These are phyloP conservation scores for Saccharomycopsis phalli DNA, from an alignment of 1,139 yeast species.

Conservation along the genomic window DNA sequence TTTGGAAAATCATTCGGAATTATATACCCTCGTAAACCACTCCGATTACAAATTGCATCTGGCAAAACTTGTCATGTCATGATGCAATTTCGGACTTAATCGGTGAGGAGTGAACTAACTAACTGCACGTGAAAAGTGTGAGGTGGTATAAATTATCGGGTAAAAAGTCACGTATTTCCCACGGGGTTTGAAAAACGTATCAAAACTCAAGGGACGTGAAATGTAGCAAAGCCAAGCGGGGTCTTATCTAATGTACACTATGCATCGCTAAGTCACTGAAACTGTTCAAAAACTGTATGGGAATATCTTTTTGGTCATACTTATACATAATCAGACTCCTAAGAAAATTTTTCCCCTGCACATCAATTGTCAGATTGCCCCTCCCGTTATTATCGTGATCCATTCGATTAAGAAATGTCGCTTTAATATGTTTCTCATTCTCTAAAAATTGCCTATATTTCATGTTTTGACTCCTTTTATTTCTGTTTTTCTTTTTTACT, in stretches of 20 bases:
- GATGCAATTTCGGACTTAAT: not conserved
- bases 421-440: not conserved
- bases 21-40: no score
- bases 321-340: not conserved
- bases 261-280: slow-evolving; percentile 1
- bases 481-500: not conserved
- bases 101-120: not conserved
- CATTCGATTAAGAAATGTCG: not conserved
- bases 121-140: no score
- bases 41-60: not conserved
- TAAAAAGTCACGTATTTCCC: no score
- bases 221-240: no score
- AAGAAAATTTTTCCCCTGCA: not conserved
- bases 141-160: no score
- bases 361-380: not conserved
- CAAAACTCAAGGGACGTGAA: not conserved
- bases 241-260: no score
- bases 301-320: not conserved
- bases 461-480: not conserved
- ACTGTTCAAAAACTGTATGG: not conserved
- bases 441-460: not conserved
- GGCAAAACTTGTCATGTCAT: not conserved
- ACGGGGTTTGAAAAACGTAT: no score
- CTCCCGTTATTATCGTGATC: not conserved
- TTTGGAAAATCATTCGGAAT: no score